Base-by-base conservation (phyloP, 1,139 yeast species). In the Wickerhamomyces sp. region DNA sequence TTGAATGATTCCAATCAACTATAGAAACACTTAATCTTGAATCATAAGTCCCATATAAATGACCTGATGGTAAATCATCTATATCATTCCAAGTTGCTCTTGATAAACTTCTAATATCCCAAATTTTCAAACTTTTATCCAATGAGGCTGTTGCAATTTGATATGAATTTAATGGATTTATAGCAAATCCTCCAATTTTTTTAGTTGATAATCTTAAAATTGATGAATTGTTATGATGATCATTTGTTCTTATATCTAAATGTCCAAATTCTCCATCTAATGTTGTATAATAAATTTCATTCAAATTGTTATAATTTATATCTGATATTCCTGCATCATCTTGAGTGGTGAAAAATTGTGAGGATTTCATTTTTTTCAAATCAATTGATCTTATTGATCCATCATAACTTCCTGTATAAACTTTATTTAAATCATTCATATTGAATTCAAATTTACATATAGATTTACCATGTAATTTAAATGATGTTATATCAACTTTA, bases 91-190 rank as follows among this genome's bases (percentile, higher is more conserved):
- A 75, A 7, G 61, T 29, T 23, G 77, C 70, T 18, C 68, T 64
- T 6, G 66, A 60, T 4, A 72, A 59, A 43, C 74, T 76, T 45
- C 97, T 69, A 37, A 90, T 65, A 63, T 93, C 99, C 97, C 96
- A 93, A 1, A 93, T 64, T 51, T 86, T 77, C 63, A 93, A 62
- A 0, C 93, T 77, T 53, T 98, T 71, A 61, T 93, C 99, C 42
- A 93, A 71, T 0, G 97, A 90, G 0, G 91, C 95, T 0, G 96
- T 84, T 4, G 93, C 94, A 4, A 90, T 73, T 53, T 85, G 86
- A 53, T 69, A 57, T 5, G 65, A 57, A 50, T 77, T 68, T 36
- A 70, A 67, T 1, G 98, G 98, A 57, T 88, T 89, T 26, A 88
- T 76, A 1, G 84, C 64, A 63, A 93, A 86, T 1, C 94, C 89